Conservation (phyloP, 1,284 basidiomycete species). For the Coniferiporia weirii region DNA sequence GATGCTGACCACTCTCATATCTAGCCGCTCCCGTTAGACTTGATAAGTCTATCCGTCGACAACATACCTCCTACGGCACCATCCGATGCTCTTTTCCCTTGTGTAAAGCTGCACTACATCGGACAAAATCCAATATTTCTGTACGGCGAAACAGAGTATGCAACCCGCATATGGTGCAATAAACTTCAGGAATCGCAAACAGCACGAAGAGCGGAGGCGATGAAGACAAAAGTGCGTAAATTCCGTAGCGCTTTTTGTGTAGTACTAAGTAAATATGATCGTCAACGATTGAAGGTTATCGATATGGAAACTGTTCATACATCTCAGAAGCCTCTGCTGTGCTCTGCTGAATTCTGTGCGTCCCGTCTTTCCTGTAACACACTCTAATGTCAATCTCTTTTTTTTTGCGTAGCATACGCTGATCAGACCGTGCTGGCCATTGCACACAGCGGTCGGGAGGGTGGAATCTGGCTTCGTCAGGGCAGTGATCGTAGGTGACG, state of each 20-base stretch:
- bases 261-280: neutral
- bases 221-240: neutral
- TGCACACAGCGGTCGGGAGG: neutral
- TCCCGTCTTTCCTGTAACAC: neutral
- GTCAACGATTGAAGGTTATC: neutral
- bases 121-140: neutral
- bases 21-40: conserved; percentile 3
- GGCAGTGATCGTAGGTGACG: neutral
- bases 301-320: neutral
- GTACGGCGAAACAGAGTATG: neutral
- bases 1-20: neutral
- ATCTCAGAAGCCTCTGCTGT: neutral
- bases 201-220: neutral
- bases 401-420: neutral
- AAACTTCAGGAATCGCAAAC: neutral
- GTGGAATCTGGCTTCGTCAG: neutral
- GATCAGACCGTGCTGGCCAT: neutral
- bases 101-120: neutral
- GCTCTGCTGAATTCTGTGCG: conserved; percentile 6
- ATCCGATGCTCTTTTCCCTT: neutral
- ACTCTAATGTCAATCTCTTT: neutral
- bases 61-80: neutral
- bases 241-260: neutral
- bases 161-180: neutral
- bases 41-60: neutral